Evolutionary conservation across 2,329 filamentous ascomycete genomes (phyloP), one percentile per base, ranked within the genome.

Genomic region (Clathrospora elynae): DNA sequence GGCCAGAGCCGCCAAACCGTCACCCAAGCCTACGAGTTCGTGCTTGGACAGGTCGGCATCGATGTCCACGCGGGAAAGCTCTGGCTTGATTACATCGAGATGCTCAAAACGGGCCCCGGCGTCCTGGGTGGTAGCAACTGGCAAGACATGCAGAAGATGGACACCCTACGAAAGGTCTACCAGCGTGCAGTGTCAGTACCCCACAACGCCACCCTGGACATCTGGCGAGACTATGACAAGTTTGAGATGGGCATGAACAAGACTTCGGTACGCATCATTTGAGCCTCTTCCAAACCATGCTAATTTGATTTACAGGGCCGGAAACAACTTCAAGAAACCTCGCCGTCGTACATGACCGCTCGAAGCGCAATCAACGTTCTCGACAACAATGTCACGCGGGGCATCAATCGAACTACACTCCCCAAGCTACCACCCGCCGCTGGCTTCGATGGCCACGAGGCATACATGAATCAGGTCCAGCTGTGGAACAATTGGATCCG

Each of bases 91-190:
- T 97, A 97, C 62, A 86, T 99, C 49, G 85, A 93, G 55, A 96
- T 99, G 66, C 83, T 97, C 70, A 91, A 90, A 66, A 88, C 83
- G 25, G 89, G 87, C 0, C 93, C 93, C 1, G 93, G 93, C 5
- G 84, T 84, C 44, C 82, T 93, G 45, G 92, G 91, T 17, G 93
- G 92, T 29, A 85, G 79, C 45, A 85, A 83, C 45, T 99, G 93
- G 95, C 91, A 97, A 71, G 93, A 97, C 65, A 88, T 92, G 72
- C 93, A 97, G 67, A 99, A 99, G 77, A 95, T 96, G 87, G 93
- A 99, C 61, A 78, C 88, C 57, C 74, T 99, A 36, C 86, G 93
- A 46, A 95, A 95, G 67, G 88, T 89, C 1, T 99, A 96, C 67
- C 91, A 96, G 61, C 86, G 86, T 38, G 92, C 92, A 10, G 88